Percentiles rank a stretch among this genome's conserved stretches.
Conservation (phyloP, 225 moss, liverwort and hornwort genomes). For the Thuidium tamariscinum region DNA sequence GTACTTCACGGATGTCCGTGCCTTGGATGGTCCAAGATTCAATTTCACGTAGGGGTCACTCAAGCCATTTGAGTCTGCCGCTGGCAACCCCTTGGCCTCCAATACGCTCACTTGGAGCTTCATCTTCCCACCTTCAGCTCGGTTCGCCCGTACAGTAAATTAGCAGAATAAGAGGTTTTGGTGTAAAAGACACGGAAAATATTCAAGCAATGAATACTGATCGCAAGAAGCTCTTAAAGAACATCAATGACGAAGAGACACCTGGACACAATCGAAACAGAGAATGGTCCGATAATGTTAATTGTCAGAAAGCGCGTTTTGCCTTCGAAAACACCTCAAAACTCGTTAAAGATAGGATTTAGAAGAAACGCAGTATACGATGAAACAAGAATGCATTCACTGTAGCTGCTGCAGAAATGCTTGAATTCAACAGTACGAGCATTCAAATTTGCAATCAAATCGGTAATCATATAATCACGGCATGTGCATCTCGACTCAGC, state of each 20-base stretch:
- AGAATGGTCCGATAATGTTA: background rate
- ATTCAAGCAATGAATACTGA: background rate
- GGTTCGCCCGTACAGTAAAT: background rate
- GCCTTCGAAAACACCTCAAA: background rate
- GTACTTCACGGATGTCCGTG: constrained; percentile 54
- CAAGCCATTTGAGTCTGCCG: constrained; percentile 53
- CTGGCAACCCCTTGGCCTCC: constrained; percentile 48
- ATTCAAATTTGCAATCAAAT: background rate
- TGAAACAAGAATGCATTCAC: background rate
- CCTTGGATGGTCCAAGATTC: constrained; percentile 48
- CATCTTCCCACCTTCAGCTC: constrained; percentile 23
- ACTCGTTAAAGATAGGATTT: background rate
- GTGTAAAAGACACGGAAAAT: background rate
- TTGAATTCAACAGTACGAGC: background rate
- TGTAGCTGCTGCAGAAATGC: background rate
- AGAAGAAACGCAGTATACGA: background rate
- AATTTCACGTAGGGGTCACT: constrained; percentile 74
- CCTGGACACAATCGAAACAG: background rate
- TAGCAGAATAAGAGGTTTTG: background rate
- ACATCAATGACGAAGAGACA: background rate
- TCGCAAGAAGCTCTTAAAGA: background rate
- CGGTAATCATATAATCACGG: background rate
- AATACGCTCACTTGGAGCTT: constrained; percentile 67
- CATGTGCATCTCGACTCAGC: background rate
- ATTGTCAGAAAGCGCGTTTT: background rate